A percentile compares a stretch with the other conserved stretches of the same genome.
phyloP scores from a whole-genome alignment of 768 basidiomycete species.

The Russula emetica region DNA sequence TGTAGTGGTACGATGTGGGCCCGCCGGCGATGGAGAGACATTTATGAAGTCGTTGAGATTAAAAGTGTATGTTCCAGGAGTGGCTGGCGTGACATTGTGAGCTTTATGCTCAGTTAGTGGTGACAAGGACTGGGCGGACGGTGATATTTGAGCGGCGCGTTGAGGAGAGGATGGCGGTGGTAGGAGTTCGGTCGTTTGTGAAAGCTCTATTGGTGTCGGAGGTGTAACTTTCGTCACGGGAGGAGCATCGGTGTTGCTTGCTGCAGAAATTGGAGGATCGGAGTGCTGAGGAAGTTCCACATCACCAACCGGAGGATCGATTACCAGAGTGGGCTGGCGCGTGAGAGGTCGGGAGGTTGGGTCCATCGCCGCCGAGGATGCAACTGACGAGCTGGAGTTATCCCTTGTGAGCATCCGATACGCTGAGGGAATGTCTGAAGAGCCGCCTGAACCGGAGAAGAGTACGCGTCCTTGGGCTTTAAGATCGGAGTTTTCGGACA shows the following conservation, averaged over 20 bases:
- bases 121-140: conserved; percentile 14
- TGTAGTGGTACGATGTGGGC: conserved; percentile 18
- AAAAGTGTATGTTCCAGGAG: conserved; percentile 28
- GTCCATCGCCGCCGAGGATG: conserved; percentile 29
- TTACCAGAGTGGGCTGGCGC: conserved; percentile 18
- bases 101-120: conserved; percentile 19
- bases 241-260: conserved; percentile 3
- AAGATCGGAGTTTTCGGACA: conserved; percentile 48
- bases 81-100: conserved; percentile 22
- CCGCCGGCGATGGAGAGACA: conserved; percentile 29
- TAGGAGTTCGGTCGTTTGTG: conserved; percentile 12
- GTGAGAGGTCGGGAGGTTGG: conserved; percentile 9
- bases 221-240: conserved; percentile 26
- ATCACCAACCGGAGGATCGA: conserved; percentile 13
- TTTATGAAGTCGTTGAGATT: conserved; percentile 30
- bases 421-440: conserved; percentile 19
- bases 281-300: conserved; percentile 16
- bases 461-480: conserved; percentile 66
- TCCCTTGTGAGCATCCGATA: conserved; percentile 32
- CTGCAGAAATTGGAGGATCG: background rate
- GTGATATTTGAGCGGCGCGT: background rate
- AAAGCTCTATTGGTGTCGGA: conserved; percentile 25
- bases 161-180: conserved; percentile 24
- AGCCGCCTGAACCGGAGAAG: conserved; percentile 44
- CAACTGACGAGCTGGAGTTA: conserved; percentile 40